Conservation (phyloP, 352 stramenopile genomes). For the Sclerospora graminicola region DNA sequence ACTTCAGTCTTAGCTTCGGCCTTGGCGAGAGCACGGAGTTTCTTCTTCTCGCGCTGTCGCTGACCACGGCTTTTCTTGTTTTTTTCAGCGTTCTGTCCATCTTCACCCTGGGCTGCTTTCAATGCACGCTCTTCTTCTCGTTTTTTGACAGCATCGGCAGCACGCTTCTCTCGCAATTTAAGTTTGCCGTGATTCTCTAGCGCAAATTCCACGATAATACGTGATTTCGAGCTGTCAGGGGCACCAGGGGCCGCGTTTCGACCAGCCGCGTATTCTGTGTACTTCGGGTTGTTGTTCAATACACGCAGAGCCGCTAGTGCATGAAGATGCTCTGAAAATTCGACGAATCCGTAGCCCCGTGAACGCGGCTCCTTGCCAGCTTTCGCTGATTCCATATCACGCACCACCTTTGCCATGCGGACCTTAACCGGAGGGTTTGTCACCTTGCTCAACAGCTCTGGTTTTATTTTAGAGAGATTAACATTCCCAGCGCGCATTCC, state of each 20-base stretch:
- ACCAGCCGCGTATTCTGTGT: conserved; percentile 56
- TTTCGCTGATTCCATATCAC: conserved; percentile 58
- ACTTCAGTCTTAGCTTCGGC: conserved; percentile 12
- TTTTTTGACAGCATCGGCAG: conserved; percentile 53
- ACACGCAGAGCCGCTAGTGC: conserved; percentile 91
- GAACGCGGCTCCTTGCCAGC: conserved; percentile 47
- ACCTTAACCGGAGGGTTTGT: conserved; percentile 48
- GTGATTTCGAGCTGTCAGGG: conserved; percentile 50
- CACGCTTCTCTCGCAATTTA: conserved; percentile 73
- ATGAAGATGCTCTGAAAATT: conserved; percentile 94
- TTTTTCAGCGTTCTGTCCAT: conserved; percentile 16
- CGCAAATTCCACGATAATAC: conserved; percentile 85
- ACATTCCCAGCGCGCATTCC: conserved; percentile 70
- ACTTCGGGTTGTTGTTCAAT: conserved; percentile 97
- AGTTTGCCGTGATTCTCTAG: conserved; percentile 86
- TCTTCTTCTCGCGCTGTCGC: conserved; percentile 71
- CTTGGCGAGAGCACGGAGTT: conserved; percentile 27
- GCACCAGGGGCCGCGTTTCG: conserved; percentile 23
- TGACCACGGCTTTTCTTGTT: conserved; percentile 63
- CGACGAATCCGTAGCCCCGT: conserved; percentile 90
- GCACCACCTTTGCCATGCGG: conserved; percentile 76
- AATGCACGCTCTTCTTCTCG: conserved; percentile 56
- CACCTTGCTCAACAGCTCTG: conserved; percentile 36
- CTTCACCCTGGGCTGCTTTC: conserved; percentile 50
- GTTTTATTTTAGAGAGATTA: conserved; percentile 68